Evolutionary conservation across 768 basidiomycete species (phyloP).

Genomic region (Ephemerocybe angulata): DNA sequence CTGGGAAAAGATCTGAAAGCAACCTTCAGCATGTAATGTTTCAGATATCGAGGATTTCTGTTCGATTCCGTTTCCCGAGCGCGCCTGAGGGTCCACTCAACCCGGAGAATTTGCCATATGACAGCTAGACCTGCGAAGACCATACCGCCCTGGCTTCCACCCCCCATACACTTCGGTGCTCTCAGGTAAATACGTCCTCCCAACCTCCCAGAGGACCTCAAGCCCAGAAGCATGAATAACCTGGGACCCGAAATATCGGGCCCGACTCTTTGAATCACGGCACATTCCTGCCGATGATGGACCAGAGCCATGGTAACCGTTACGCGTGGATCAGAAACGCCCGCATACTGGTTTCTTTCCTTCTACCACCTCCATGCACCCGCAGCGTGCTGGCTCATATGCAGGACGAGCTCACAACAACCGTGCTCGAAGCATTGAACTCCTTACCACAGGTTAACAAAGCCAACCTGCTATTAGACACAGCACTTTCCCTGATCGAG

Average conservation of each 20-base stretch:
- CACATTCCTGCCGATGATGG: not conserved
- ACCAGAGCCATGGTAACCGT: not conserved
- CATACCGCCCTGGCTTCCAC: no score
- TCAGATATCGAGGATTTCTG: no score
- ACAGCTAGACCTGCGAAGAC: no score
- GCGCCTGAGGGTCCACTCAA: no score
- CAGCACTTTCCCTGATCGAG: conserved; percentile 44
- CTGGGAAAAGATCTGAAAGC: no score
- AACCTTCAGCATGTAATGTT: no score
- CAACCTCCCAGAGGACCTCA: no score
- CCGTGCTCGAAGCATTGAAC: conserved; percentile 46
- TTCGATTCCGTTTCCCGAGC: no score
- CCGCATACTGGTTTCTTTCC: no score
- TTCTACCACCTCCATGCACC: not conserved
- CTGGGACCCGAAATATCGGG: not conserved
- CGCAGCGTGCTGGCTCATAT: conserved; percentile 6
- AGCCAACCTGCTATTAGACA: conserved; percentile 49
- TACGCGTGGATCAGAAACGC: not conserved
- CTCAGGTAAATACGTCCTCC: no score
- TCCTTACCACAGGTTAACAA: conserved; percentile 41
- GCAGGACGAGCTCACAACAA: conserved; percentile 49
- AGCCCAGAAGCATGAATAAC: not conserved
- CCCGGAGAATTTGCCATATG: no score
- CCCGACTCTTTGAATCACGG: not conserved
- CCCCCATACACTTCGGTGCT: no score